phyloP scores from a whole-genome alignment of 441 rosid genomes.

The Euphorbia celastroides region DNA sequence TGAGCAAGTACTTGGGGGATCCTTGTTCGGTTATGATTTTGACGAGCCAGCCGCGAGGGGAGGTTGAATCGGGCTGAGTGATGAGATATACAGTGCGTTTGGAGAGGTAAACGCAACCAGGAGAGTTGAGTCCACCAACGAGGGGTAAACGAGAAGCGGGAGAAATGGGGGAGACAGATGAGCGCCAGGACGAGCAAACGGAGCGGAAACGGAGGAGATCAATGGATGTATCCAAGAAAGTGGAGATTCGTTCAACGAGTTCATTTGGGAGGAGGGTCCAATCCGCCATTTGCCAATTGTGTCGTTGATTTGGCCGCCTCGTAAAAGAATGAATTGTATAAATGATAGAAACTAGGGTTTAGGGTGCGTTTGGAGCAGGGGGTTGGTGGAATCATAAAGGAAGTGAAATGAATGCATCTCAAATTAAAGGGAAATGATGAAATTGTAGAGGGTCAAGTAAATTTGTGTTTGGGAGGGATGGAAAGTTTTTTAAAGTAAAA shows the following conservation, averaged over 20 bases:
- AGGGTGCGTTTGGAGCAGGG: no score
- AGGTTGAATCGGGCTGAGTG: slow-evolving; percentile 22
- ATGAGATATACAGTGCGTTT: slow-evolving; percentile 57
- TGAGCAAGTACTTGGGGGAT: slow-evolving; percentile 33
- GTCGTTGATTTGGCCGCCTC: no score
- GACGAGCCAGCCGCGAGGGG: slow-evolving; percentile 49
- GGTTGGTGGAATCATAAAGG: no score
- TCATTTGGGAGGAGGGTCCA: slow-evolving; percentile 65
- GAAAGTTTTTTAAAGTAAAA: no score
- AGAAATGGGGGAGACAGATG: slow-evolving; percentile 33
- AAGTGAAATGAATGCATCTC: no score
- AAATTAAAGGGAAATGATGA: no score
- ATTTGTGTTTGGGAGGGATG: no score
- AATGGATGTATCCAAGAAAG: slow-evolving; percentile 36
- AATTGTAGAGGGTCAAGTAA: no score
- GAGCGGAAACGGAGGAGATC: slow-evolving; percentile 68
- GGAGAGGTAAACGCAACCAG: slow-evolving; percentile 60
- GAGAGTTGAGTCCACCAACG: no score
- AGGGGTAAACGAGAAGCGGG: slow-evolving; percentile 34
- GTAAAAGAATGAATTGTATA: no score
- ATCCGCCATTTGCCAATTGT: slow-evolving; percentile 37
- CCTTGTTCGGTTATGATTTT: slow-evolving; percentile 59
- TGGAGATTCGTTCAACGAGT: slow-evolving; percentile 47
- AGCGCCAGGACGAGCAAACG: slow-evolving; percentile 72
- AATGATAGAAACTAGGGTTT: no score